Conservation (phyloP, 1,284 basidiomycete genomes). For the Pholiota adiposa region DNA sequence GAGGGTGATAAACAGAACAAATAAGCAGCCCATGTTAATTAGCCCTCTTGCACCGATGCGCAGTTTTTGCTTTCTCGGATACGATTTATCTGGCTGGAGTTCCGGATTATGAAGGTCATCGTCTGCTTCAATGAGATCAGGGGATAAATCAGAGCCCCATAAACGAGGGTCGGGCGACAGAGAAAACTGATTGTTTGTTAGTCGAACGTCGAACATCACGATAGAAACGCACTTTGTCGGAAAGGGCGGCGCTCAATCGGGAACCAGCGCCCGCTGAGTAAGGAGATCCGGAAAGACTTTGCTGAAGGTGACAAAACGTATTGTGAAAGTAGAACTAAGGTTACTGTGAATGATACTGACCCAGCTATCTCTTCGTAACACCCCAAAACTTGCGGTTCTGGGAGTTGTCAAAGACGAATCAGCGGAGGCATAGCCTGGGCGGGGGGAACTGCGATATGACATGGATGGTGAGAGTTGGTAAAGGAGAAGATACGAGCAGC, state of each 20-base stretch:
- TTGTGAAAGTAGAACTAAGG: not conserved
- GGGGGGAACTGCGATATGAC: constrained; percentile 33
- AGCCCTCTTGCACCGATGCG: constrained; percentile 53
- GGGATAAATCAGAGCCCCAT: constrained; percentile 56
- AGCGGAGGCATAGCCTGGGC: constrained; percentile 29
- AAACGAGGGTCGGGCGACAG: constrained; percentile 54
- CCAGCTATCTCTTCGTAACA: constrained; percentile 44
- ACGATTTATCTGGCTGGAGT: constrained; percentile 24
- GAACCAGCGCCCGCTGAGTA: constrained; percentile 42
- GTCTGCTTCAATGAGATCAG: constrained; percentile 53
- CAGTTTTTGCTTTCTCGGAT: constrained; percentile 37
- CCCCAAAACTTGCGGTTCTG: constrained; percentile 33
- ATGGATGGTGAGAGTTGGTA: constrained; percentile 23
- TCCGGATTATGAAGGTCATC: constrained; percentile 63
- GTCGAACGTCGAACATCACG: constrained; percentile 6
- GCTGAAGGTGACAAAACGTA: constrained; percentile 18
- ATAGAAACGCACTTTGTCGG: constrained; percentile 36
- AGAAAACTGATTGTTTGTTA: constrained; percentile 43
- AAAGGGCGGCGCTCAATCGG: constrained; percentile 39
- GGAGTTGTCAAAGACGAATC: constrained; percentile 29
- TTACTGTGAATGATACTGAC: constrained; percentile 21
- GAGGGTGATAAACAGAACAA: constrained; percentile 50
- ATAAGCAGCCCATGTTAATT: constrained; percentile 68
- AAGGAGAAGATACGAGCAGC: constrained; percentile 20
- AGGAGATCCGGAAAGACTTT: constrained; percentile 42